Percentiles rank a stretch among this genome's conserved stretches.
phyloP scores from a whole-genome alignment of 2,329 filamentous ascomycete species.

The Fusarium sp. region DNA sequence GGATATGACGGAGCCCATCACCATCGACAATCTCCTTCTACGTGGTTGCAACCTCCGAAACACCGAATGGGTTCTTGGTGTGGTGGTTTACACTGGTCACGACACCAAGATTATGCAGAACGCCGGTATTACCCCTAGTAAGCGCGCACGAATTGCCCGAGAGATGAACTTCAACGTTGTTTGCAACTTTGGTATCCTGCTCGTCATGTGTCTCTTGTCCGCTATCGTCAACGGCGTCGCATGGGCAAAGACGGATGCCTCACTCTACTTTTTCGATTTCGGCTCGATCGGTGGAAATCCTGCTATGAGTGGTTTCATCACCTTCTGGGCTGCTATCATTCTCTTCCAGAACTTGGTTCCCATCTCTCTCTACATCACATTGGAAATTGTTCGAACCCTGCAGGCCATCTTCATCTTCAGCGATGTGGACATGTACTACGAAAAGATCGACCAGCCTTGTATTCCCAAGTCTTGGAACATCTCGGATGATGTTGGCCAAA shows the following conservation, averaged over 20 bases:
- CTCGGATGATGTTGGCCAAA: slow-evolving; percentile 96
- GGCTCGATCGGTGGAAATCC: slow-evolving; percentile 83
- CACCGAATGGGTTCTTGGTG: slow-evolving; percentile 93
- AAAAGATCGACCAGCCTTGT: slow-evolving; percentile 91
- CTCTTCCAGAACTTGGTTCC: slow-evolving; percentile 99
- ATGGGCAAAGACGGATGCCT: slow-evolving; percentile 81
- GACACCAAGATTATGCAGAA: slow-evolving; percentile 99
- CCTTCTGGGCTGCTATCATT: slow-evolving; percentile 95
- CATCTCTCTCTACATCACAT: slow-evolving; percentile 96
- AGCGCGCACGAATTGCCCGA: slow-evolving; percentile 89
- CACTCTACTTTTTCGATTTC: slow-evolving; percentile 85
- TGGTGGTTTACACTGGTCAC: slow-evolving; percentile 93
- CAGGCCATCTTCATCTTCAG: slow-evolving; percentile 99
- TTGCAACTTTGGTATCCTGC: slow-evolving; percentile 93
- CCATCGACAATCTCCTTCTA: slow-evolving; percentile 94
- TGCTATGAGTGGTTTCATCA: slow-evolving; percentile 89
- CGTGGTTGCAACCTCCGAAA: slow-evolving; percentile 94
- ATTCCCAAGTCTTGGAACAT: slow-evolving; percentile 99
- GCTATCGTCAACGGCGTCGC: slow-evolving; percentile 87
- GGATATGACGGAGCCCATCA: slow-evolving; percentile 91
- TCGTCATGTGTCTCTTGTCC: slow-evolving; percentile 88
- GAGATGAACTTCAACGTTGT: slow-evolving; percentile 98
- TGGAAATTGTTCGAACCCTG: slow-evolving; percentile 93
- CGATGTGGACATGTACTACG: slow-evolving; percentile 97
- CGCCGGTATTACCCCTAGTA: slow-evolving; percentile 92